A percentile compares a stretch with the other conserved stretches of the same genome.
Evolutionary conservation across 2,329 filamentous ascomycete genomes (phyloP).

Genomic region (Neonectria coccinea): DNA sequence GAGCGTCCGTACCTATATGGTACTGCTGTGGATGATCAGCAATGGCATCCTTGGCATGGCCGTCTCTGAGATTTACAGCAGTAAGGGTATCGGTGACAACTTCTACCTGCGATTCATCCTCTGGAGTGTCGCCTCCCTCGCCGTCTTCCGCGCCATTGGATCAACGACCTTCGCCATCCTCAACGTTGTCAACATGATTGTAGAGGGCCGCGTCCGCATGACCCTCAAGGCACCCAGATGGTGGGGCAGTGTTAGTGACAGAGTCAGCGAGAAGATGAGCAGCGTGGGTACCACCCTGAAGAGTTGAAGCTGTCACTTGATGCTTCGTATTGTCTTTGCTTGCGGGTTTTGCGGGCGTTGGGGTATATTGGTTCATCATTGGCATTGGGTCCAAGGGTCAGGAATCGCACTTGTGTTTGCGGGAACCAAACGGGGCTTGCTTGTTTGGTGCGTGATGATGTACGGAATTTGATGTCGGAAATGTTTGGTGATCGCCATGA

Average conservation of each 20-base stretch:
- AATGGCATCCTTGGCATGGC: conserved; percentile 96
- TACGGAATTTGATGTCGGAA: conserved; percentile 17
- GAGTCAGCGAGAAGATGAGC: conserved; percentile 62
- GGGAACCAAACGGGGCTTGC: conserved; percentile 1
- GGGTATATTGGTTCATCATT: background rate
- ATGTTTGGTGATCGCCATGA: conserved; percentile 13
- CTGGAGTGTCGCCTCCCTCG: conserved; percentile 88
- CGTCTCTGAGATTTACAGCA: conserved; percentile 85
- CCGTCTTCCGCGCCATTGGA: conserved; percentile 88
- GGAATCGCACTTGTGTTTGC: conserved; percentile 10
- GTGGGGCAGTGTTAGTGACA: conserved; percentile 58
- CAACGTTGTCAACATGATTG: conserved; percentile 84
- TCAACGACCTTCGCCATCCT: conserved; percentile 85
- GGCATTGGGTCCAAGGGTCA: conserved; percentile 9
- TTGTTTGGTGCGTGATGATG: conserved; percentile 8
- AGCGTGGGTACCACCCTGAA: conserved; percentile 60
- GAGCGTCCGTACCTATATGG: conserved; percentile 97
- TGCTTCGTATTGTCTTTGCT: conserved; percentile 25
- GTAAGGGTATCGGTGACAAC: conserved; percentile 79
- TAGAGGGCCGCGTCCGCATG: conserved; percentile 82
- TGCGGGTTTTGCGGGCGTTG: conserved; percentile 15
- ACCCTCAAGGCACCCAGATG: conserved; percentile 67
- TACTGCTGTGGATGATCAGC: conserved; percentile 90
- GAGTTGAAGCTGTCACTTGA: conserved; percentile 42
- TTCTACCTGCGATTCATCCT: conserved; percentile 93